These are phyloP conservation scores for Paulownia fortunei DNA, from an alignment of 257 asterid species.

Conservation along the genomic window DNA sequence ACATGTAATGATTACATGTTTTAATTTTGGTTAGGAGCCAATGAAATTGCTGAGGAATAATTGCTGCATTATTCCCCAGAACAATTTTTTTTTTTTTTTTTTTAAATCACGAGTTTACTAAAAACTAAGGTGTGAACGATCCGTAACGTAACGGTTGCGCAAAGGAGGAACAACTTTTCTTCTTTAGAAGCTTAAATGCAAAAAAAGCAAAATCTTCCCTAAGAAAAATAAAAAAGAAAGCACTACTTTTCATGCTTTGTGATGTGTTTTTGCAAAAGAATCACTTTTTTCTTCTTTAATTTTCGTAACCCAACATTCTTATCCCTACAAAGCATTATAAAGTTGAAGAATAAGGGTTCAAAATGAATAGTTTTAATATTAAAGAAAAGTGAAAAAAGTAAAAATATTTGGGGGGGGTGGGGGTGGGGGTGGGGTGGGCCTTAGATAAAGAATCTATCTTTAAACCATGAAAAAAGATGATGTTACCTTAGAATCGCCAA, in stretches of 20 bases:
- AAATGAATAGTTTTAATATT: not conserved
- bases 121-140: conserved; percentile 18
- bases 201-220: conserved; percentile 38
- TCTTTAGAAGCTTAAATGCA: conserved; percentile 44
- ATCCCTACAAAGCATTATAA: conserved; percentile 62
- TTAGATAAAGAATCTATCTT: conserved; percentile 44
- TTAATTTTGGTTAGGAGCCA: not conserved
- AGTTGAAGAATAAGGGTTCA: conserved; percentile 45
- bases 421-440: not conserved
- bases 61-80: not conserved
- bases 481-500: conserved; percentile 44
- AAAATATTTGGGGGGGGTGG: not conserved
- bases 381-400: conserved; percentile 7
- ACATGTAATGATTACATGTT: not conserved
- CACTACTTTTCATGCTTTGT: conserved; percentile 62
- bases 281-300: conserved; percentile 48
- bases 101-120: not conserved
- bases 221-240: conserved; percentile 36
- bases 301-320: conserved; percentile 67
- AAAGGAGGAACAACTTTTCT: conserved; percentile 41
- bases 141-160: conserved; percentile 40
- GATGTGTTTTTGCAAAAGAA: conserved; percentile 60
- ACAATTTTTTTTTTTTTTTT: no score
- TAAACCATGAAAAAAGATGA: conserved; percentile 37
- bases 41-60: conserved; percentile 7